A percentile compares a stretch with the other conserved stretches of the same genome.
Conservation (phyloP, 495 filamentous ascomycete species). For the Aspergillus hancockii region DNA sequence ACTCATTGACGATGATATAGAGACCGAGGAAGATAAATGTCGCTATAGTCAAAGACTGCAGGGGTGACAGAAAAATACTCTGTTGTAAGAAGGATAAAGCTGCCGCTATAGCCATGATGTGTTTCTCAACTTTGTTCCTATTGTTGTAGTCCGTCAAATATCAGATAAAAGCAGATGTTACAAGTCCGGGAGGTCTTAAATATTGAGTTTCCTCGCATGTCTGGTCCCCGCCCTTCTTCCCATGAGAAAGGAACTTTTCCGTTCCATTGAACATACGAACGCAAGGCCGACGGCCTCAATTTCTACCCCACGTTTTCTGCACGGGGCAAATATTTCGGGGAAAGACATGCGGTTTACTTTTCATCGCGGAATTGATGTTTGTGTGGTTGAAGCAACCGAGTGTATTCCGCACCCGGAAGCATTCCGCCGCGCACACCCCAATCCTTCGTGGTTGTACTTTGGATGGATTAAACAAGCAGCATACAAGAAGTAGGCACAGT, state of each 20-base stretch:
- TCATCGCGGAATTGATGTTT: constrained; percentile 4
- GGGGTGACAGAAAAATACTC: constrained; percentile 24
- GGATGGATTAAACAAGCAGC: background rate
- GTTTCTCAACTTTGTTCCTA: background rate
- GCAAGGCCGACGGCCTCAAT: background rate
- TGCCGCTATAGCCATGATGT: constrained; percentile 35
- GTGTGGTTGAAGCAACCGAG: constrained; percentile 11
- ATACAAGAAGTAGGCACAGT: background rate
- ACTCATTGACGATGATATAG: constrained; percentile 56
- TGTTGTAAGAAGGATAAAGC: constrained; percentile 28
- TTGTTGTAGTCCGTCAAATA: background rate
- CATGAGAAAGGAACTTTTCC: constrained; percentile 24
- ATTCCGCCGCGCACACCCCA: too few relatives aligned
- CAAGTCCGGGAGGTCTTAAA: background rate
- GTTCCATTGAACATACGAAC: constrained; percentile 11
- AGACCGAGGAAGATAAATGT: constrained; percentile 33
- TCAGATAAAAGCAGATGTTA: background rate
- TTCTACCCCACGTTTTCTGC: constrained; percentile 22
- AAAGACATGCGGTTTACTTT: background rate
- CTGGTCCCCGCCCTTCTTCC: background rate
- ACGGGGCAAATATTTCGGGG: constrained; percentile 6
- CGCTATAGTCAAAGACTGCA: constrained; percentile 29
- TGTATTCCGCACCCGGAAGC: constrained; percentile 21
- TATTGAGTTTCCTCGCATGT: background rate
- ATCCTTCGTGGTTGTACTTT: too few relatives aligned